A percentile compares a stretch with the other conserved stretches of the same genome.
Evolutionary conservation across 352 stramenopile genomes (phyloP).

Genomic region (Globisporangium polare): DNA sequence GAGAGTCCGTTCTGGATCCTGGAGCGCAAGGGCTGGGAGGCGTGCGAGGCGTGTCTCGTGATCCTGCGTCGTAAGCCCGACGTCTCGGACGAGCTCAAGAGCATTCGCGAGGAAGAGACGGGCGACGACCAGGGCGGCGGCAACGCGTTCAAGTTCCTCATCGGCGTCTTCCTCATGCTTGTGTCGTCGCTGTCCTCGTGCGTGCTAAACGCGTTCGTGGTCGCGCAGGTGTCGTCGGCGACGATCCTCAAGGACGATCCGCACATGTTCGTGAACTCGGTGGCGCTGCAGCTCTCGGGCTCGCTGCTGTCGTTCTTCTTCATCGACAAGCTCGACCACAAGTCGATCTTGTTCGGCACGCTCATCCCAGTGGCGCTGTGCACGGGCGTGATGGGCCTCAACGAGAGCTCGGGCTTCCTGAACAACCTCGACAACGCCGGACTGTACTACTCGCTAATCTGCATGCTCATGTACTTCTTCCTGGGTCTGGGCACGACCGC

Average conservation of each 20-base stretch:
- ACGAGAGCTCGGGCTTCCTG: conserved; percentile 48
- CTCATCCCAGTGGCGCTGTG: conserved; percentile 52
- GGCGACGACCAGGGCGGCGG: conserved; percentile 30
- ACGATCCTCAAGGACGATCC: conserved; percentile 35
- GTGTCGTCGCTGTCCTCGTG: conserved; percentile 49
- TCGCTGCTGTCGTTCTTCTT: conserved; percentile 71
- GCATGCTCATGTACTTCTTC: conserved; percentile 78
- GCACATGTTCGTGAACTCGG: conserved; percentile 50
- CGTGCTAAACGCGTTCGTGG: conserved; percentile 61
- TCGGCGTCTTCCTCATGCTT: conserved; percentile 65
- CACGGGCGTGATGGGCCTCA: conserved; percentile 48
- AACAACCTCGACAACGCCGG: conserved; percentile 31
- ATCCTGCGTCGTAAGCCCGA: conserved; percentile 65
- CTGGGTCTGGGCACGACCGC: conserved; percentile 61
- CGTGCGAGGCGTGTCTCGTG: conserved; percentile 58
- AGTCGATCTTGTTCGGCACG: conserved; percentile 63
- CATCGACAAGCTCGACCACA: conserved; percentile 77
- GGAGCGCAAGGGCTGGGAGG: conserved; percentile 61
- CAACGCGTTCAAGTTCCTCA: conserved; percentile 54
- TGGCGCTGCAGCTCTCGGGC: conserved; percentile 52
- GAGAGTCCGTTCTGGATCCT: conserved; percentile 80
- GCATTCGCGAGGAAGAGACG: conserved; percentile 59
- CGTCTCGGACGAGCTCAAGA: conserved; percentile 65
- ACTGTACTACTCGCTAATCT: conserved; percentile 53
- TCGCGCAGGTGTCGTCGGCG: conserved; percentile 29